Evolutionary conservation across 2,329 filamentous ascomycete genomes (phyloP).

Genomic region (Paecilomyces sp.): DNA sequence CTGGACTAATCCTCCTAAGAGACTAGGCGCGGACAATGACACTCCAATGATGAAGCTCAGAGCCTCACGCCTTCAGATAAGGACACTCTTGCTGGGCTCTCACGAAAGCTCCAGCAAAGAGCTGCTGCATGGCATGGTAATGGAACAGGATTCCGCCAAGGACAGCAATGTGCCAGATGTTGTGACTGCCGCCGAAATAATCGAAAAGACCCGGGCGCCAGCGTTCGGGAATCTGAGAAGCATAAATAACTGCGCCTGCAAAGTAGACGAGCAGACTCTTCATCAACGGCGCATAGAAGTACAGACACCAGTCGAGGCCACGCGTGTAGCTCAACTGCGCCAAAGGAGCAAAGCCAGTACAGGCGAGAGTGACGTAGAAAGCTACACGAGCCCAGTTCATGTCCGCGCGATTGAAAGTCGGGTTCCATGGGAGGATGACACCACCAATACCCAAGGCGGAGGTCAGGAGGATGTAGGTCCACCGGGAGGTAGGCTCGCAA

Average conservation of each 20-base stretch:
- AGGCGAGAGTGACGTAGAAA: slow-evolving; percentile 81
- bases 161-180: slow-evolving; percentile 94
- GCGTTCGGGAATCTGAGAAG: slow-evolving; percentile 83
- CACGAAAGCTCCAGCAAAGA: slow-evolving; percentile 73
- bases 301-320: slow-evolving; percentile 70
- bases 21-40: not conserved
- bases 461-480: slow-evolving; percentile 77
- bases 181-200: slow-evolving; percentile 91
- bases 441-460: slow-evolving; percentile 75
- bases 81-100: slow-evolving; percentile 50
- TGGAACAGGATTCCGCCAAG: slow-evolving; percentile 95
- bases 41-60: not conserved
- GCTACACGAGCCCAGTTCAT: slow-evolving; percentile 89
- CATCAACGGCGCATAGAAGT: slow-evolving; percentile 80
- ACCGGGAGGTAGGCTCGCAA: slow-evolving; percentile 83
- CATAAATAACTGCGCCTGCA: slow-evolving; percentile 76
- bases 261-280: slow-evolving; percentile 87
- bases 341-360: slow-evolving; percentile 84
- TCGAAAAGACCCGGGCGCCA: slow-evolving; percentile 93
- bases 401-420: slow-evolving; percentile 83
- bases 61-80: slow-evolving; percentile 13
- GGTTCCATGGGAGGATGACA: slow-evolving; percentile 92
- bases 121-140: slow-evolving; percentile 90
- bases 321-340: slow-evolving; percentile 74
- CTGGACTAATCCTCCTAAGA: not conserved